A percentile compares a stretch with the other conserved stretches of the same genome.
Evolutionary conservation across 306 rosid genomes (phyloP).

Genomic region (Fragaria vesca): DNA sequence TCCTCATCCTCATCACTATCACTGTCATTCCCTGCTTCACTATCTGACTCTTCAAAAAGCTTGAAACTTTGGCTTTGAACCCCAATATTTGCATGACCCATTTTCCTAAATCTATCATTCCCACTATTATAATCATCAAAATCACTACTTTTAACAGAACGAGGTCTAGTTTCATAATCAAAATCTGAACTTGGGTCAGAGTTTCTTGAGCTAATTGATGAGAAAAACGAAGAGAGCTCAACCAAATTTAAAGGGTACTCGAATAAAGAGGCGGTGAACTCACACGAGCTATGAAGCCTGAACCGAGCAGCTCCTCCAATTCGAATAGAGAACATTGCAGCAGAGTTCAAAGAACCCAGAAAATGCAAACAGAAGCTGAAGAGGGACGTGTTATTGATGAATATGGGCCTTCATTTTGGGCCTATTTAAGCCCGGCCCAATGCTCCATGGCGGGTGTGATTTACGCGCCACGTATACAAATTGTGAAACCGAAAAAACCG

Average conservation of each 20-base stretch:
- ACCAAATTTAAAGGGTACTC: slow-evolving; percentile 19
- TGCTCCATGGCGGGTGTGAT: not conserved
- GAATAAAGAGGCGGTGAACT: slow-evolving; percentile 22
- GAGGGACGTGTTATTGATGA: too few species aligned
- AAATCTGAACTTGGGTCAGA: slow-evolving; percentile 24
- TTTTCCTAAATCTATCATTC: slow-evolving; percentile 30
- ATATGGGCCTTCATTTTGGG: too few species aligned
- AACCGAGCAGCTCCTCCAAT: slow-evolving; percentile 8
- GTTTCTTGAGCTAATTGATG: slow-evolving; percentile 34
- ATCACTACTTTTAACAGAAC: slow-evolving; percentile 21
- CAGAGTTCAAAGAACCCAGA: not conserved
- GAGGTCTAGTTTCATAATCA: slow-evolving; percentile 23
- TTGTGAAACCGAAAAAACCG: not conserved
- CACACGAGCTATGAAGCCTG: slow-evolving; percentile 12
- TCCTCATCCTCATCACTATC: slow-evolving; percentile 27
- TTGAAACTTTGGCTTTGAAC: slow-evolving; percentile 16
- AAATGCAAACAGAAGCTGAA: not conserved
- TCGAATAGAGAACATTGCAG: slow-evolving; percentile 20
- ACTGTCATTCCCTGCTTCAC: slow-evolving; percentile 28
- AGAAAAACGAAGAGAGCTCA: slow-evolving; percentile 26
- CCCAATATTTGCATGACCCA: slow-evolving; percentile 35
- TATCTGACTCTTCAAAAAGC: slow-evolving; percentile 27
- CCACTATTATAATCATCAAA: slow-evolving; percentile 19
- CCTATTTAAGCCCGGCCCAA: not conserved
- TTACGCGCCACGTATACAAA: not conserved